These are phyloP conservation scores for Forsythia viridissima DNA, from an alignment of 257 asterid species.

Conservation along the genomic window DNA sequence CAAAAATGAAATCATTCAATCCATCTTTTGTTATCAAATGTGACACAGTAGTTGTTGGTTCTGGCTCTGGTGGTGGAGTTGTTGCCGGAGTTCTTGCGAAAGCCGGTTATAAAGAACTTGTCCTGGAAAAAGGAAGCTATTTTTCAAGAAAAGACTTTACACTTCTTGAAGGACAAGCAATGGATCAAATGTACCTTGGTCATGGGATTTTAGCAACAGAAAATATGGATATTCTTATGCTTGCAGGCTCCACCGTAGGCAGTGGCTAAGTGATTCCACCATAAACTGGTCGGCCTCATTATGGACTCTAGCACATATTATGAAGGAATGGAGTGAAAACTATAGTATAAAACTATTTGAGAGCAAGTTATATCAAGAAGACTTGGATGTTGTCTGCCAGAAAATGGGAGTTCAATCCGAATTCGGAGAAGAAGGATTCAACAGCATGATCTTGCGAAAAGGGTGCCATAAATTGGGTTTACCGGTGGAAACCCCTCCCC, in stretches of 20 bases:
- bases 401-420: constrained; percentile 76
- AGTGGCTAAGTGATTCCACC: constrained; percentile 89
- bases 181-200: constrained; percentile 80
- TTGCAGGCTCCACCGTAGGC: constrained; percentile 88
- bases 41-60: constrained; percentile 81
- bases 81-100: constrained; percentile 82
- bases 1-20: constrained; percentile 1
- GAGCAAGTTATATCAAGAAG: constrained; percentile 44
- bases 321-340: constrained; percentile 63
- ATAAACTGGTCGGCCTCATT: constrained; percentile 88
- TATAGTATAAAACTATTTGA: constrained; percentile 46
- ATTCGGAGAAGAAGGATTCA: constrained; percentile 59
- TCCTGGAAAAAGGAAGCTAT: constrained; percentile 78
- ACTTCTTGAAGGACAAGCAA: constrained; percentile 65
- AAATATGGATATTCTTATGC: constrained; percentile 52
- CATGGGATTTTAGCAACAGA: constrained; percentile 51
- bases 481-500: constrained; percentile 48
- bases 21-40: constrained; percentile 53
- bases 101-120: constrained; percentile 75
- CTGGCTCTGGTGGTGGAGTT: constrained; percentile 94
- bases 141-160: constrained; percentile 49
- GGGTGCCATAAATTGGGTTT: constrained; percentile 76
- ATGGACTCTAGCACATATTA: constrained; percentile 64
- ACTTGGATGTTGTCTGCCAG: constrained; percentile 63
- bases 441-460: constrained; percentile 67